Percentiles rank a stretch among this genome's conserved stretches.
These are phyloP conservation scores for Yarrowia bubula DNA, from an alignment of 805 yeast species.

Conservation along the genomic window DNA sequence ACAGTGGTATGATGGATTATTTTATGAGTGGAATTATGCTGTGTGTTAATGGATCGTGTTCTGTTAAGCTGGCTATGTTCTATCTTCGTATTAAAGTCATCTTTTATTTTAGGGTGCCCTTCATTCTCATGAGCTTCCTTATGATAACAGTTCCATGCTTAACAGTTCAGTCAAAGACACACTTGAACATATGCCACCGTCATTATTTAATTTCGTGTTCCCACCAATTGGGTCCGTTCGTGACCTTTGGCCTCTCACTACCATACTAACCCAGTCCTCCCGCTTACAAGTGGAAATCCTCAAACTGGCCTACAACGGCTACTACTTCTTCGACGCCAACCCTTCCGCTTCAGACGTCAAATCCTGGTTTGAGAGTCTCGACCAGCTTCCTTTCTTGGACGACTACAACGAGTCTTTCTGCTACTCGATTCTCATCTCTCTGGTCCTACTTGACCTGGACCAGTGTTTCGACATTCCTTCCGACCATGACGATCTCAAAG, in stretches of 20 bases:
- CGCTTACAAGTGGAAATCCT: not conserved
- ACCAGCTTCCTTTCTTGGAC: not conserved
- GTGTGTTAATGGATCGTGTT: no score
- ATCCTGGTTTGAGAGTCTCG: slow-evolving; percentile 12
- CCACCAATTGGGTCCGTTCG: not conserved
- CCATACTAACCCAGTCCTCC: slow-evolving; percentile 15
- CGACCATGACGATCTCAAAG: not conserved
- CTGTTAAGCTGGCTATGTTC: no score
- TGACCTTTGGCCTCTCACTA: not conserved
- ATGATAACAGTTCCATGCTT: no score
- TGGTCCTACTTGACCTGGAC: slow-evolving; percentile 35
- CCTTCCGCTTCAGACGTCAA: not conserved
- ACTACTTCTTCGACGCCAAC: not conserved
- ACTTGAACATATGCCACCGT: no score
- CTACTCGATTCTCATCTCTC: slow-evolving; percentile 28
- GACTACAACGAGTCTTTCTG: not conserved
- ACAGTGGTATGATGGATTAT: no score
- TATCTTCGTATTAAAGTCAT: no score
- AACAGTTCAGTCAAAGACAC: no score
- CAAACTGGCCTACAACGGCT: not conserved
- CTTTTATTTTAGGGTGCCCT: no score
- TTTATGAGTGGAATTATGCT: no score
- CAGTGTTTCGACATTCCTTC: slow-evolving; percentile 33
- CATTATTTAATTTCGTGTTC: no score
- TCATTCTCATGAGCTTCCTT: no score